Evolutionary conservation across 2,329 filamentous ascomycete genomes (phyloP).

Genomic region (Aspergillus sp.): DNA sequence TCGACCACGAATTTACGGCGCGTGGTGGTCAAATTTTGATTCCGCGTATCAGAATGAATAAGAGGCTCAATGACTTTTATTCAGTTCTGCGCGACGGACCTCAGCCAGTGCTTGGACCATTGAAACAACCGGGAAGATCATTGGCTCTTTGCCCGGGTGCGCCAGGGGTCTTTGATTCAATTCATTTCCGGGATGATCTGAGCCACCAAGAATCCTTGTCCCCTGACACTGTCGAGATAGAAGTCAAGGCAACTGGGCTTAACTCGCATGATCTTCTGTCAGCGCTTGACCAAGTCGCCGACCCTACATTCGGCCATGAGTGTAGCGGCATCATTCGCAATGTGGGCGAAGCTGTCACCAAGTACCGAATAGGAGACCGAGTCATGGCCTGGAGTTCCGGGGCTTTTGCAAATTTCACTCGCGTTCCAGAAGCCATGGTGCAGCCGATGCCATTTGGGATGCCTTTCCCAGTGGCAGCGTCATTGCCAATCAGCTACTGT

Average conservation of each 20-base stretch:
- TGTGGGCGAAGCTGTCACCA: neutral
- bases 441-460: neutral
- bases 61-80: neutral
- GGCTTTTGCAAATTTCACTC: neutral
- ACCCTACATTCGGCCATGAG: neutral
- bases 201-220: neutral
- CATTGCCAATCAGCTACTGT: neutral
- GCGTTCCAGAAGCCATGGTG: neutral
- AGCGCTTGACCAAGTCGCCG: neutral
- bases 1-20: neutral
- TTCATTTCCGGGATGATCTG: neutral
- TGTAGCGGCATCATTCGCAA: neutral
- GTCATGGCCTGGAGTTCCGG: neutral
- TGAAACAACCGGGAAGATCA: neutral
- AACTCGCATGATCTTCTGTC: neutral
- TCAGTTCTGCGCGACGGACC: neutral
- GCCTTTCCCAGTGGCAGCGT: neutral
- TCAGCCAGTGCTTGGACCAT: neutral
- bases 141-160: neutral
- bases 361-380: neutral
- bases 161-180: neutral
- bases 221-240: neutral
- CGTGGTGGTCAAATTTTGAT: neutral
- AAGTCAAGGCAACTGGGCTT: neutral
- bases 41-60: neutral